Conservation (phyloP, 2,329 filamentous ascomycete genomes). For the Colletotrichum nymphaeae region DNA sequence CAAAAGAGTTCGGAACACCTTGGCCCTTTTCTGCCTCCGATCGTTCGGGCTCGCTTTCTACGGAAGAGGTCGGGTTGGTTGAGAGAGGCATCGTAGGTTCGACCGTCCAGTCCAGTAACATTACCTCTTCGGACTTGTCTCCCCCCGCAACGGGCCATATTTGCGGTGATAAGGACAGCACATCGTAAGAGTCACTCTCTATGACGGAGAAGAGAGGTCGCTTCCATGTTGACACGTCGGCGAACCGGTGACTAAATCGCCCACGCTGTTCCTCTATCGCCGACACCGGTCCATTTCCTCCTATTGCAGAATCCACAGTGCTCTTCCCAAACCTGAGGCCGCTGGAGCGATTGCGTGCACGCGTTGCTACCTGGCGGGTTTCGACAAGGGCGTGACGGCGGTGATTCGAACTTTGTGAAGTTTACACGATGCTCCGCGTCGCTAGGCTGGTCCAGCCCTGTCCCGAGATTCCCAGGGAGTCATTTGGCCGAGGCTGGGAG, state of each 20-base stretch:
- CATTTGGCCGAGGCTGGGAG: background rate
- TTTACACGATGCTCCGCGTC: background rate
- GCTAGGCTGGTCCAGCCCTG: background rate
- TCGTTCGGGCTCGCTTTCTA: background rate
- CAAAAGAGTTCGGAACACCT: background rate
- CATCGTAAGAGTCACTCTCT: slow-evolving; percentile 3
- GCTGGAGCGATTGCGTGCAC: background rate
- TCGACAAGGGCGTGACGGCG: background rate
- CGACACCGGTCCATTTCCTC: background rate
- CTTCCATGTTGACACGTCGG: background rate
- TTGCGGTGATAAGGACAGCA: background rate
- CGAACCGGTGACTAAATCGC: background rate
- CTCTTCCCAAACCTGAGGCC: background rate
- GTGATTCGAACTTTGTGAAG: background rate
- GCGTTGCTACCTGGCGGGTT: background rate
- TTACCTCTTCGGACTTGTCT: background rate
- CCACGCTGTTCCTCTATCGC: background rate
- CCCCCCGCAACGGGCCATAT: background rate
- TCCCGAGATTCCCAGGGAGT: background rate
- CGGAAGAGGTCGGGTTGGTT: background rate
- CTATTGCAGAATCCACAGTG: background rate
- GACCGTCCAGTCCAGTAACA: background rate
- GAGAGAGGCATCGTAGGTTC: background rate
- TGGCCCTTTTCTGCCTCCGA: background rate
- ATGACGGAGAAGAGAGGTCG: background rate